Conservation (phyloP, 345 rosid genomes). For the Erysimum cheiranthoides region DNA sequence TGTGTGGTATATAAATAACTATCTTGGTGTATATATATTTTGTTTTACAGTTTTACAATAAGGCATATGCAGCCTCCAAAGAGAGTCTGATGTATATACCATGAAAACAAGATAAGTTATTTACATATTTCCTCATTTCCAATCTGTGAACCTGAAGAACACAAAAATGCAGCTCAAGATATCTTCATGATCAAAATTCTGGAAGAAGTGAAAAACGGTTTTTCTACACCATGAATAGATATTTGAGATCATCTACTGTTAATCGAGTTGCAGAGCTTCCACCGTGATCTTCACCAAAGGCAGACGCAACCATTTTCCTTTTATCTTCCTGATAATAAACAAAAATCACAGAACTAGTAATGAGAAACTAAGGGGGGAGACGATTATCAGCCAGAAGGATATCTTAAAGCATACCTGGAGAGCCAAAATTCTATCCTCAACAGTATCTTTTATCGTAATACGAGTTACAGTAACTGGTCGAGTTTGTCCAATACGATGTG, state of each 20-base stretch:
- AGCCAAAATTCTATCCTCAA: conserved; percentile 84
- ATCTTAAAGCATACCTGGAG: conserved; percentile 69
- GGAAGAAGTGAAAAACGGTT: conserved; percentile 28
- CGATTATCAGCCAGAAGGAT: conserved; percentile 17
- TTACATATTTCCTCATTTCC: conserved; percentile 49
- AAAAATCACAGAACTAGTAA: conserved; percentile 26
- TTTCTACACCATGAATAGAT: conserved; percentile 58
- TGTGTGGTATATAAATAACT: conserved; percentile 7
- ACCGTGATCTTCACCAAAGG: conserved; percentile 92
- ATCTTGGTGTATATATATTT: conserved; percentile 19
- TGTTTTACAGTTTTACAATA: conserved; percentile 7
- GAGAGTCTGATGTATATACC: conserved; percentile 40
- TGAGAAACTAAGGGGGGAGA: neutral
- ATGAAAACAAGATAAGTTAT: conserved; percentile 43
- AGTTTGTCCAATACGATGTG: conserved; percentile 99
- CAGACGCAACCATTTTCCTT: conserved; percentile 95
- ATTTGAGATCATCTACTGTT: conserved; percentile 86
- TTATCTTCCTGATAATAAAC: conserved; percentile 73
- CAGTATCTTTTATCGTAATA: conserved; percentile 77
- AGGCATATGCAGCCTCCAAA: conserved; percentile 12
- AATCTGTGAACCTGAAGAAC: conserved; percentile 46
- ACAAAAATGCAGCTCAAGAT: conserved; percentile 50
- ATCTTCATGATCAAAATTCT: conserved; percentile 44
- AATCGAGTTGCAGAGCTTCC: conserved; percentile 79
- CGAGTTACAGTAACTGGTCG: conserved; percentile 93